Evolutionary conservation across 495 filamentous ascomycete genomes (phyloP), one percentile per base, ranked within the genome.

Genomic region (Penicillium salamii): DNA sequence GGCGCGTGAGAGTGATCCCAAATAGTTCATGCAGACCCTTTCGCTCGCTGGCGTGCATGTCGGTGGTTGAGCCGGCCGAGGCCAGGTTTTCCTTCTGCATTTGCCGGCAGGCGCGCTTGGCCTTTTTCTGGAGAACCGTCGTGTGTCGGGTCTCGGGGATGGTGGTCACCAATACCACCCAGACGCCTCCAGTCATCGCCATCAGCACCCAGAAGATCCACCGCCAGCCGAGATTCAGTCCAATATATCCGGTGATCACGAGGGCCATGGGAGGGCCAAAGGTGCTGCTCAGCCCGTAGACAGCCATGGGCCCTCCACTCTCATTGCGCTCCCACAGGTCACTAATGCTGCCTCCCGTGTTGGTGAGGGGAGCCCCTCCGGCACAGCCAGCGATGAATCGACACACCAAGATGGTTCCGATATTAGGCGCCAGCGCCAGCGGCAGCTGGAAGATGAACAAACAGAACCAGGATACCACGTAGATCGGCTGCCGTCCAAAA

Each of bases 11-110:
- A 4, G 69, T 68, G 31, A 82, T 81, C 2, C 71, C 68, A 60
- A 87, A 86, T 2, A 82, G 81, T 63, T 86, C 75, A 44, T 76
- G 75, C 5, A 88, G 68, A 12, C 68, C 73, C 56, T 76, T 76
- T 1, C 71, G 61, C 20, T 66, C 63, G 19, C 62, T 61, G 2
- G 70, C 65, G 33, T 64, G 59, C 31, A 71, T 51, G 32, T 70
- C 62, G 15, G 59, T 54, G 20, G 68, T 71, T 0, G 73, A 63
- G 46, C 71, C 63, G 5, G 72, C 67, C 7, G 68, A 69, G 63
- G 74, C 46, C 76, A 78, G 33, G 78, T 45, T 33, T 77, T 84
- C 31, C 66, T 63, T 40, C 50, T 42, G 53, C 84, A 83, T 61
- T 79, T 74, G 32, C 74, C 49, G 47, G 55, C 76, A 50, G 66